Conservation (phyloP, 148 eudicot species). For the Amaranthus cruentus region DNA sequence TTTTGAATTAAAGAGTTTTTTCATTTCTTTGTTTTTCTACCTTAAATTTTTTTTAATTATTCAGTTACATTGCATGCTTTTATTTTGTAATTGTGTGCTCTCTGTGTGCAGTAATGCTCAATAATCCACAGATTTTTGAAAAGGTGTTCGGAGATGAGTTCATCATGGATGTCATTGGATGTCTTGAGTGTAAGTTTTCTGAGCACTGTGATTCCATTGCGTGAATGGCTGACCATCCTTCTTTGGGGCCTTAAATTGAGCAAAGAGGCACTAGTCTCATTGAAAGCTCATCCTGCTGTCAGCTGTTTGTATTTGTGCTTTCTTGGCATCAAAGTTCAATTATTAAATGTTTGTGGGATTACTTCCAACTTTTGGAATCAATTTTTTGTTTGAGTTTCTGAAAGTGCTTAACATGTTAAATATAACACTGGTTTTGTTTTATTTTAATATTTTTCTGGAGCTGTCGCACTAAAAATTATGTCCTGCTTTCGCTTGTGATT, state of each 20-base stretch:
- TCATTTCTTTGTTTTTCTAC: background rate
- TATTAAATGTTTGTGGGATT: background rate
- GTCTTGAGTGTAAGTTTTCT: too few relatives aligned
- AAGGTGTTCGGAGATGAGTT: too few relatives aligned
- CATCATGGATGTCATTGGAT: too few relatives aligned
- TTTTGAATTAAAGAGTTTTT: background rate
- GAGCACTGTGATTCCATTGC: background rate
- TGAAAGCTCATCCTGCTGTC: background rate
- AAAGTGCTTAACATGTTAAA: too few relatives aligned
- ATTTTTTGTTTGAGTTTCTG: too few relatives aligned
- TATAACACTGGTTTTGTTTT: background rate
- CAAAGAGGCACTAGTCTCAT: background rate
- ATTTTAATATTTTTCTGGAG: background rate
- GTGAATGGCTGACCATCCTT: background rate
- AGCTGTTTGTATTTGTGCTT: background rate
- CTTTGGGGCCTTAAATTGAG: background rate
- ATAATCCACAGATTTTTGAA: too few relatives aligned
- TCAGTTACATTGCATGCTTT: background rate
- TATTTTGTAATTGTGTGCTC: too few relatives aligned
- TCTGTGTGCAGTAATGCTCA: too few relatives aligned
- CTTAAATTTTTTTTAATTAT: background rate
- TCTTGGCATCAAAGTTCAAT: background rate
- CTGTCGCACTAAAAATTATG: background rate
- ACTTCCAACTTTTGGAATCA: too few relatives aligned
- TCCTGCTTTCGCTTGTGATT: background rate